These are phyloP conservation scores for Polygonum aviculare DNA, from an alignment of 148 eudicot genomes.

Conservation along the genomic window DNA sequence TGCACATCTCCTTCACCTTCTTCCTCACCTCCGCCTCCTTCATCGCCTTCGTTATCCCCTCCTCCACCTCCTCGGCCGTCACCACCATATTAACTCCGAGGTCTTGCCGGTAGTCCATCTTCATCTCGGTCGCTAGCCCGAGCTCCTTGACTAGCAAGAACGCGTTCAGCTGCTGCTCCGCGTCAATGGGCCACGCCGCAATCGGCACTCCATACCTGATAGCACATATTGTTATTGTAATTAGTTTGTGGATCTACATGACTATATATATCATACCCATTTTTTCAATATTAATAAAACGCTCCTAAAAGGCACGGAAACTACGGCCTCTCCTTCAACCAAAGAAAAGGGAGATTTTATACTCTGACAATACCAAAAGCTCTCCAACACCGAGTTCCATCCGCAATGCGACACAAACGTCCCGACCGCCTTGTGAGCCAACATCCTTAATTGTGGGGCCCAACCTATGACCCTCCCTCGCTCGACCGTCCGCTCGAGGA, in stretches of 20 bases:
- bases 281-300: no score
- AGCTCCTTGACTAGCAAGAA: background rate
- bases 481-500: conserved; percentile 15
- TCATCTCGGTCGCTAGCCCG: background rate
- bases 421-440: conserved; percentile 14
- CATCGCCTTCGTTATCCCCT: background rate
- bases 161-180: conserved; percentile 1
- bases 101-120: background rate
- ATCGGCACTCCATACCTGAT: conserved; percentile 13
- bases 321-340: no score
- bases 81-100: background rate
- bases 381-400: conserved; percentile 17
- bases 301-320: no score
- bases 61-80: background rate
- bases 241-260: no score
- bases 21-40: background rate
- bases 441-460: conserved; percentile 13
- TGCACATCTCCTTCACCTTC: background rate
- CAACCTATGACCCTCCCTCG: conserved; percentile 14
- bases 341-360: no score
- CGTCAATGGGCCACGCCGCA: conserved; percentile 11
- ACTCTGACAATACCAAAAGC: conserved; percentile 1
- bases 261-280: no score
- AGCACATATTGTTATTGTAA: no score
- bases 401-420: conserved; percentile 21